Percentiles rank a stretch among this genome's conserved stretches.
phyloP scores from a whole-genome alignment of 768 basidiomycete genomes.

The Auricularia sp. region DNA sequence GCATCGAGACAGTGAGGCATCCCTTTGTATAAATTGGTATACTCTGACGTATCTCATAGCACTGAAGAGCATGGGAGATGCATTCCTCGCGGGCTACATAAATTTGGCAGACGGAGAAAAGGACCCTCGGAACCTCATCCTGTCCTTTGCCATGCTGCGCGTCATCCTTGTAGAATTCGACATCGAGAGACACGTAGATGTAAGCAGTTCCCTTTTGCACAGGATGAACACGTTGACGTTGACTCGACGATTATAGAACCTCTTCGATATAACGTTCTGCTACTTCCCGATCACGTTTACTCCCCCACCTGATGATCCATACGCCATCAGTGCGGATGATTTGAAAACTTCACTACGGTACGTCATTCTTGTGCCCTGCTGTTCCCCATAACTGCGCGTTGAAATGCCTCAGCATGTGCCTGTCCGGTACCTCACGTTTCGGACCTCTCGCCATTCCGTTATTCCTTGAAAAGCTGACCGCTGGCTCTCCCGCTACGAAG shows the following conservation, averaged over 20 bases:
- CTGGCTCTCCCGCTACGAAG: constrained; percentile 75
- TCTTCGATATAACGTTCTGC: constrained; percentile 94
- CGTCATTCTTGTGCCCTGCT: constrained; percentile 1
- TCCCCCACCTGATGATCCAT: constrained; percentile 88
- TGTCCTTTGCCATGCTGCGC: constrained; percentile 82
- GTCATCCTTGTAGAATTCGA: constrained; percentile 86
- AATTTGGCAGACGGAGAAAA: constrained; percentile 89
- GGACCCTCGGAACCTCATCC: constrained; percentile 85
- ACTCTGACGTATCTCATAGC: constrained; percentile 27
- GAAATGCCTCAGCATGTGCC: constrained; percentile 39
- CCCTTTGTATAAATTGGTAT: constrained; percentile 8
- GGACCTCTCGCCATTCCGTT: constrained; percentile 77
- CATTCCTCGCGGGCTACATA: constrained; percentile 69
- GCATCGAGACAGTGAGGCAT: constrained; percentile 50
- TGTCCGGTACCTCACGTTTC: constrained; percentile 72
- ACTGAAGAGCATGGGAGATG: constrained; percentile 58
- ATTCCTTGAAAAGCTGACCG: constrained; percentile 84
- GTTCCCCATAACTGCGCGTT: not conserved
- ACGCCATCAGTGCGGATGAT: constrained; percentile 83
- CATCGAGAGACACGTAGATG: constrained; percentile 63
- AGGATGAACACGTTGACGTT: not conserved
- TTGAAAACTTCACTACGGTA: constrained; percentile 64
- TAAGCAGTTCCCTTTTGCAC: constrained; percentile 23
- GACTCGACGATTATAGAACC: constrained; percentile 37
- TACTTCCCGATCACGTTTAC: constrained; percentile 98